Evolutionary conservation across 108 stramenopile genomes (phyloP).

Genomic region (Schizochytrium sp.): DNA sequence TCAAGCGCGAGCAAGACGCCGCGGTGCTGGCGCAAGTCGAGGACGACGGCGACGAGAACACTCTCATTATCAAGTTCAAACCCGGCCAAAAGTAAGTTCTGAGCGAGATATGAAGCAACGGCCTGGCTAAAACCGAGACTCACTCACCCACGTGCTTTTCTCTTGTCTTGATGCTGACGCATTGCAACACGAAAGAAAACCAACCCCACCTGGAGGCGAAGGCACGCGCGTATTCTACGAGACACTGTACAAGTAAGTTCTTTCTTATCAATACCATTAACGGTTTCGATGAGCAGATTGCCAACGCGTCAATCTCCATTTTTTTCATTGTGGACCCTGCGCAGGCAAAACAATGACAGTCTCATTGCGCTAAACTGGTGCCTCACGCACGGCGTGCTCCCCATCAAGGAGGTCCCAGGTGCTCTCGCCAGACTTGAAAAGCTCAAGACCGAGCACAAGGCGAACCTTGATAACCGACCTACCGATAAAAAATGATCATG

Average conservation of each 20-base stretch:
- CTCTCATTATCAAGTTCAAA: background rate
- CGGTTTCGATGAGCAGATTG: no score
- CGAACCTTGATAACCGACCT: background rate
- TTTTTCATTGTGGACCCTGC: background rate
- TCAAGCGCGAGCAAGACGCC: background rate
- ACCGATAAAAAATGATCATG: background rate
- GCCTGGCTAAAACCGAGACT: no score
- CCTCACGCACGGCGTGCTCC: background rate
- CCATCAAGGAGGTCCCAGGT: background rate
- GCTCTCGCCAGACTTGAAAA: background rate
- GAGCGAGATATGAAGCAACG: no score
- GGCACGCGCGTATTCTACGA: slow-evolving; percentile 10
- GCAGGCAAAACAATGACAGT: background rate
- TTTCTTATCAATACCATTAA: background rate
- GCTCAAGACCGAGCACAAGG: background rate
- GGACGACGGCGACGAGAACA: background rate
- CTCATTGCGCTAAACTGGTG: background rate
- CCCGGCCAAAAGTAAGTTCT: background rate
- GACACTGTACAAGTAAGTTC: slow-evolving; percentile 11
- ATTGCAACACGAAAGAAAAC: background rate
- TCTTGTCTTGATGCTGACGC: no score
- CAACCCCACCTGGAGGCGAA: background rate
- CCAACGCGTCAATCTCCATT: background rate
- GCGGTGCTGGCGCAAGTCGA: background rate
- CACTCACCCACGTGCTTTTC: no score